phyloP scores from a whole-genome alignment of 257 asterid genomes.

The Jasminum sambac region DNA sequence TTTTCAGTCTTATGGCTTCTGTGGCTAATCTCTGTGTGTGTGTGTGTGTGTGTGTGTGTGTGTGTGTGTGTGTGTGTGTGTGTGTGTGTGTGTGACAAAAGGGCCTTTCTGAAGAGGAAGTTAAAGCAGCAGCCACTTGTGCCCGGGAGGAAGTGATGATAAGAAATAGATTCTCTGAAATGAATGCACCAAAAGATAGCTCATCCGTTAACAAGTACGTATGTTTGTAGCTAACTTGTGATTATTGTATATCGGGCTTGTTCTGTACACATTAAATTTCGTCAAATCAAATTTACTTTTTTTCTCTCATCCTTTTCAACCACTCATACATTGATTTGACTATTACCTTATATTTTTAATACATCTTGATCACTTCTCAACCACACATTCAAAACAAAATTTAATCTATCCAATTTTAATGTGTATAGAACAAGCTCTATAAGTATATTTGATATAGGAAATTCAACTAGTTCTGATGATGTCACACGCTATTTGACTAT shows the following conservation, averaged over 20 bases:
- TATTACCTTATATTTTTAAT: too few relatives aligned
- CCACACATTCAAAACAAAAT: too few relatives aligned
- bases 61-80: too few relatives aligned
- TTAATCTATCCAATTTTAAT: too few relatives aligned
- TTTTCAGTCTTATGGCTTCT: conserved; percentile 1
- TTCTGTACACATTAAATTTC: too few relatives aligned
- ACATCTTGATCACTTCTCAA: too few relatives aligned
- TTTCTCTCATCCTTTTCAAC: too few relatives aligned
- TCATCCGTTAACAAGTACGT: conserved; percentile 90
- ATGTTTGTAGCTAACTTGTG: conserved; percentile 19
- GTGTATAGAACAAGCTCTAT: too few relatives aligned
- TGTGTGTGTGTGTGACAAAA: conserved; percentile 37
- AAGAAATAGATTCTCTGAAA: conserved; percentile 95
- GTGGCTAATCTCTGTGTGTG: conserved; percentile 19
- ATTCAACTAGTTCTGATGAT: neutral
- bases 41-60: too few relatives aligned
- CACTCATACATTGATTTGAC: too few relatives aligned
- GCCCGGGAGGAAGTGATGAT: conserved; percentile 99
- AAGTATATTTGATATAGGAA: neutral
- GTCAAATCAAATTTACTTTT: too few relatives aligned
- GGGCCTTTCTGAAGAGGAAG: conserved; percentile 99
- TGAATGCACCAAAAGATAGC: conserved; percentile 93
- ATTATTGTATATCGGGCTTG: conserved; percentile 10
- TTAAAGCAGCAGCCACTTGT: conserved; percentile 93
- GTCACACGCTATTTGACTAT: neutral